A percentile compares a stretch with the other conserved stretches of the same genome.
These are phyloP conservation scores for Fraxinus platypoda DNA, from an alignment of 305 asterid species.

Conservation along the genomic window DNA sequence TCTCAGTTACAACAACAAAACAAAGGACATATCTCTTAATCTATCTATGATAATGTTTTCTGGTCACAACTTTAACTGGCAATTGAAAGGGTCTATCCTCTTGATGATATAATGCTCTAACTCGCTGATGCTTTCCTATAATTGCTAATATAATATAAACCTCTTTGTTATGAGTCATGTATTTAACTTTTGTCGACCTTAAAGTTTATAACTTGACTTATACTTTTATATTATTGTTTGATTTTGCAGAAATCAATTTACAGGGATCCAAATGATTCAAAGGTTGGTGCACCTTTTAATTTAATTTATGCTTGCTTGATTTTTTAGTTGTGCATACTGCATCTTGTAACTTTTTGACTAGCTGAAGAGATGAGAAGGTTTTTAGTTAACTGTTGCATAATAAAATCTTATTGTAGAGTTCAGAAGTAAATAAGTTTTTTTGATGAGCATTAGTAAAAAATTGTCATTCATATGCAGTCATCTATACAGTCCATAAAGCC, in stretches of 20 bases:
- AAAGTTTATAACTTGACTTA: constrained; percentile 21
- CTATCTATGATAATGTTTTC: constrained; percentile 4
- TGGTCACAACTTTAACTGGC: constrained; percentile 6
- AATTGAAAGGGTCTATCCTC: constrained; percentile 4
- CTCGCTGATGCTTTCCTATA: neutral
- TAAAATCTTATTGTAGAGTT: neutral
- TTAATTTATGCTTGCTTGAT: constrained; percentile 9
- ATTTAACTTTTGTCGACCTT: constrained; percentile 3
- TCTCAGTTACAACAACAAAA: neutral
- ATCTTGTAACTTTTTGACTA: constrained; percentile 12
- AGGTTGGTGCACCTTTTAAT: constrained; percentile 47
- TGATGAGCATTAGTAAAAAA: neutral
- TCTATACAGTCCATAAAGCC: neutral
- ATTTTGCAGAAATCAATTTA: constrained; percentile 74
- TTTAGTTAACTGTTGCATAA: neutral
- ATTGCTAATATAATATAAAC: neutral
- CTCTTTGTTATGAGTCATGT: neutral
- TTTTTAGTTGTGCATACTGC: neutral
- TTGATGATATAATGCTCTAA: neutral
- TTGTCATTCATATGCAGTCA: neutral
- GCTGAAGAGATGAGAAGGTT: constrained; percentile 10
- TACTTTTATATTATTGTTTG: constrained; percentile 19
- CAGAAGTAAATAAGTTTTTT: neutral
- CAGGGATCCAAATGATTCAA: constrained; percentile 68
- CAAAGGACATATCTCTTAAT: neutral